phyloP scores from a whole-genome alignment of 2,329 filamentous ascomycete genomes.

The Cadophora luteo-olivacea region DNA sequence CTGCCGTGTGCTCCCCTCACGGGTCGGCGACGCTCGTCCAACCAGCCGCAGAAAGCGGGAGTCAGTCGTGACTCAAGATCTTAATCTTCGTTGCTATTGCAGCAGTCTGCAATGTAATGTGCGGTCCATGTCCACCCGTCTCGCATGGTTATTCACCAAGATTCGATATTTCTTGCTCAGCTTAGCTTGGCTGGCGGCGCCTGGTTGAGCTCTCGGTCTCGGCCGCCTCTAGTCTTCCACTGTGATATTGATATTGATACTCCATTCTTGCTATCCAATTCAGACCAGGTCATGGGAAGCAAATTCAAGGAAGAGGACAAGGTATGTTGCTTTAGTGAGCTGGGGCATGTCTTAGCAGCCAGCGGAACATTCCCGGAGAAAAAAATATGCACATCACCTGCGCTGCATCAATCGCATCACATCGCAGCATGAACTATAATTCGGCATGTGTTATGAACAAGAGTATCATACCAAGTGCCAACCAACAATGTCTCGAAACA shows the following conservation, averaged over 20 bases:
- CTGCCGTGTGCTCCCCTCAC: background rate
- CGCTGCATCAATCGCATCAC: background rate
- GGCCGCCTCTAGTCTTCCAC: background rate
- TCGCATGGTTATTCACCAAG: constrained; percentile 1
- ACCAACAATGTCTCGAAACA: background rate
- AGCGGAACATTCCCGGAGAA: background rate
- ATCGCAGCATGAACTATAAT: constrained; percentile 9
- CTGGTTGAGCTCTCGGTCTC: background rate
- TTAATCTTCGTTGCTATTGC: constrained; percentile 3
- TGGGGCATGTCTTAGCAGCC: background rate
- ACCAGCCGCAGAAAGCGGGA: background rate
- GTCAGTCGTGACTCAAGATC: background rate
- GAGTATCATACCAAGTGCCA: background rate
- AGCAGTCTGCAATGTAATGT: constrained; percentile 1
- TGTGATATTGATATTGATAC: background rate
- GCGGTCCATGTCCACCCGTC: background rate
- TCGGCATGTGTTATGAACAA: background rate
- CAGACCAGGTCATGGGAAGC: background rate
- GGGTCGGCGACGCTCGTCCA: background rate
- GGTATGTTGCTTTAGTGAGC: background rate
- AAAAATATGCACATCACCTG: constrained; percentile 12
- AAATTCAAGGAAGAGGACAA: background rate
- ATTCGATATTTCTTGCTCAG: background rate
- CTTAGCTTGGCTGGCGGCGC: background rate
- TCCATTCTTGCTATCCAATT: background rate